phyloP scores from a whole-genome alignment of 768 basidiomycete species.

The Gloeophyllum trabeum region DNA sequence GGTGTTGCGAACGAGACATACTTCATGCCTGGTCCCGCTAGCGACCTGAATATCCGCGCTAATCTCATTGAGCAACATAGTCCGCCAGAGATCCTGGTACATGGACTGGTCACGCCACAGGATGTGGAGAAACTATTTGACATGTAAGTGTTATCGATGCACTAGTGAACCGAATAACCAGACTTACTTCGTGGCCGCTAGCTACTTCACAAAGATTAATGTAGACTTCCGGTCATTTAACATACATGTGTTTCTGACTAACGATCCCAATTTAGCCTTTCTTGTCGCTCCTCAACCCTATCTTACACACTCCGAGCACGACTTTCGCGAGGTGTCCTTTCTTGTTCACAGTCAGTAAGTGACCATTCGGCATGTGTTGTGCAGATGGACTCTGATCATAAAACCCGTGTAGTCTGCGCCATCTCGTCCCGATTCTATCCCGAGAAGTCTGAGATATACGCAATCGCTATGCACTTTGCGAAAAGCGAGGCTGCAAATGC shows the following conservation, averaged over 20 bases:
- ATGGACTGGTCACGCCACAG: slow-evolving; percentile 64
- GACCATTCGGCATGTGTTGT: too few relatives aligned
- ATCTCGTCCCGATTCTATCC: slow-evolving; percentile 73
- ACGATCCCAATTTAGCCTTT: slow-evolving; percentile 27
- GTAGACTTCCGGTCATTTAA: slow-evolving; percentile 23
- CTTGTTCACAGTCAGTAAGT: slow-evolving; percentile 78
- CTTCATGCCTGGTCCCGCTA: slow-evolving; percentile 74
- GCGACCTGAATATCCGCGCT: slow-evolving; percentile 58
- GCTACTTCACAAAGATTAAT: slow-evolving; percentile 63
- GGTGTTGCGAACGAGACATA: slow-evolving; percentile 75
- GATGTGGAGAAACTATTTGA: slow-evolving; percentile 81
- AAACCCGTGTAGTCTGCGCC: slow-evolving; percentile 79
- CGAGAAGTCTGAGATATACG: slow-evolving; percentile 76
- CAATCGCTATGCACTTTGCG: slow-evolving; percentile 84
- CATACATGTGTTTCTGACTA: not conserved
- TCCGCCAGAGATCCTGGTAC: slow-evolving; percentile 73
- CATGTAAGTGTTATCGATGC: slow-evolving; percentile 40
- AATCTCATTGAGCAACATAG: slow-evolving; percentile 67
- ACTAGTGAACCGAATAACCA: slow-evolving; percentile 2
- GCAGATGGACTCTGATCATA: too few relatives aligned
- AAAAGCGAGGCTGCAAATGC: slow-evolving; percentile 75
- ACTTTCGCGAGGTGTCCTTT: slow-evolving; percentile 83
- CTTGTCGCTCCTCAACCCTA: slow-evolving; percentile 70
- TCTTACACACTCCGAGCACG: slow-evolving; percentile 67
- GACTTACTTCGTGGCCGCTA: slow-evolving; percentile 15